phyloP scores from a whole-genome alignment of 106 monocot genomes.

The Dioscorea alata region DNA sequence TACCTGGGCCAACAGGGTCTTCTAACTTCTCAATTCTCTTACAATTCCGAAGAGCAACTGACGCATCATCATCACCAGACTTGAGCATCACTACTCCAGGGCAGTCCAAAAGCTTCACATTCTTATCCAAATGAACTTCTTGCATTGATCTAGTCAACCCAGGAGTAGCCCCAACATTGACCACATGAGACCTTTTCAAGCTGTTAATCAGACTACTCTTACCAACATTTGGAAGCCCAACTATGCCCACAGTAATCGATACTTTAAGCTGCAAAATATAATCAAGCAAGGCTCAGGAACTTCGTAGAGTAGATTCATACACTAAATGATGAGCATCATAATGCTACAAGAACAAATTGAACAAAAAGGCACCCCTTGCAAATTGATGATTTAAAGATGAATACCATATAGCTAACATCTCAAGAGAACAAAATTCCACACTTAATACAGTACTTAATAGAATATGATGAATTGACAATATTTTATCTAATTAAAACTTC shows the following conservation, averaged over 20 bases:
- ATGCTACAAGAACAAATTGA: no score
- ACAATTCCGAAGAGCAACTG: constrained; percentile 83
- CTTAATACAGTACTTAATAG: no score
- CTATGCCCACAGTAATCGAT: constrained; percentile 86
- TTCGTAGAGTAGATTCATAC: no score
- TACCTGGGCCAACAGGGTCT: constrained; percentile 79
- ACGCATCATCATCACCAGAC: constrained; percentile 53
- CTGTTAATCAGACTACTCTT: constrained; percentile 99
- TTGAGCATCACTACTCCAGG: constrained; percentile 97
- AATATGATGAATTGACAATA: no score
- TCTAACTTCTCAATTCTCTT: constrained; percentile 92
- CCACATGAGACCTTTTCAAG: constrained; percentile 91
- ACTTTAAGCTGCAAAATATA: constrained; percentile 64
- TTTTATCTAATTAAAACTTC: no score
- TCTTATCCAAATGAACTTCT: constrained; percentile 93
- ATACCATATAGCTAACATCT: no score
- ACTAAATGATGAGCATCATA: no score
- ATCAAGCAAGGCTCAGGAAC: no score
- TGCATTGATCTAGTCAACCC: constrained; percentile 96
- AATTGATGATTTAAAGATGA: no score
- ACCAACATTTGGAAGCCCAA: constrained; percentile 98
- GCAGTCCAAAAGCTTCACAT: constrained; percentile 88
- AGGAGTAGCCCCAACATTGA: constrained; percentile 96
- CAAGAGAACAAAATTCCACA: no score
- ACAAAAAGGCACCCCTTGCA: no score